Evolutionary conservation across 805 yeast genomes (phyloP).

Genomic region (Pichia exigua): DNA sequence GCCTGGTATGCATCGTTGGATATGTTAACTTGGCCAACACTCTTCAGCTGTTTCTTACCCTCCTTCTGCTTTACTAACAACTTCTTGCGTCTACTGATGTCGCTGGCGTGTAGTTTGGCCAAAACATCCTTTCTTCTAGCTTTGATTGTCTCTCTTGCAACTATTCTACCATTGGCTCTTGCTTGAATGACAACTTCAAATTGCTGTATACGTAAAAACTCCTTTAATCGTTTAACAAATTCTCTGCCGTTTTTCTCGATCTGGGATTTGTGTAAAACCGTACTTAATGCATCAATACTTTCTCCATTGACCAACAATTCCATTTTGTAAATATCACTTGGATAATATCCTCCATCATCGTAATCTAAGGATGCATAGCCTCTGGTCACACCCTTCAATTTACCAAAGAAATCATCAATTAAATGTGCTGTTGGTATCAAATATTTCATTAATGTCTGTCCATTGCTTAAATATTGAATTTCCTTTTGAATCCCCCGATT

Average conservation of each 20-base stretch:
- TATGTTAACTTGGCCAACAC: constrained; percentile 69
- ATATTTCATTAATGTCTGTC: constrained; percentile 76
- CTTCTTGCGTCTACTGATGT: constrained; percentile 83
- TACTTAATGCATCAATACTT: constrained; percentile 87
- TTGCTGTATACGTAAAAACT: constrained; percentile 70
- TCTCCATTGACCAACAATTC: constrained; percentile 85
- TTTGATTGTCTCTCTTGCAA: constrained; percentile 89
- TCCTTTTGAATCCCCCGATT: constrained; percentile 81
- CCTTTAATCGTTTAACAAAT: constrained; percentile 77
- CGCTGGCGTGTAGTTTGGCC: constrained; percentile 89
- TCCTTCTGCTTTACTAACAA: constrained; percentile 83
- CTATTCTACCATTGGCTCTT: constrained; percentile 63
- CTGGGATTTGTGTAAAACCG: constrained; percentile 78
- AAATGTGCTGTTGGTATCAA: constrained; percentile 79
- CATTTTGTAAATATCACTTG: constrained; percentile 75
- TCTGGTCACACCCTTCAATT: constrained; percentile 76
- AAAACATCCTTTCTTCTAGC: constrained; percentile 94
- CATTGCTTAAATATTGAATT: constrained; percentile 64
- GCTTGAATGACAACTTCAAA: constrained; percentile 94
- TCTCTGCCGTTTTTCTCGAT: constrained; percentile 66
- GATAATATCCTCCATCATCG: constrained; percentile 83
- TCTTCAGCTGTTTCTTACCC: constrained; percentile 81
- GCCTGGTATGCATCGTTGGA: constrained; percentile 87
- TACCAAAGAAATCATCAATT: constrained; percentile 94
- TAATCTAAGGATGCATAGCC: constrained; percentile 95